Base-by-base conservation (phyloP, 73 alveolate species). In the Diophrys appendiculata region DNA sequence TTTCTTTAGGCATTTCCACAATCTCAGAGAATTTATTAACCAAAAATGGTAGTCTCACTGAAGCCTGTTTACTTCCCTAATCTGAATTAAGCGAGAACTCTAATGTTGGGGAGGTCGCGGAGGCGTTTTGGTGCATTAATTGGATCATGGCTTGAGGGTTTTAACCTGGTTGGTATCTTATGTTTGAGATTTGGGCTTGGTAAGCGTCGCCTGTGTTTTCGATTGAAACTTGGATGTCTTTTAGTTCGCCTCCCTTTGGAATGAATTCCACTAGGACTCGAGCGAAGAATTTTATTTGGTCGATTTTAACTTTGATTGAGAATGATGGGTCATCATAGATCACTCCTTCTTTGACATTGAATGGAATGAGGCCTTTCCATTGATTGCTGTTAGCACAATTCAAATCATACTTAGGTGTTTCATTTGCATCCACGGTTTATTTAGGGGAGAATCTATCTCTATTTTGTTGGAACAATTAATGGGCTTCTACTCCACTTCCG, bases 1-100 rank as follows among this genome's bases (percentile, higher is more conserved):
- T 68, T 11, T 86, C 93, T 25, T 43, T 54, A 2, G 87, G 89
- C 93, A 86, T 86, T 5, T 86, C 93, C 2, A 86, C 89, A 1
- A 82, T 33, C 35, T 80, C 89, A 27, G 71, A 65, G 74, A 86
- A 86, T 68, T 73, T 80, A 60, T 86, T 79, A 67, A 86, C 56
- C 25, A 67, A 65, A 18, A 86, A 43, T 1, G 93, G 93, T 27
- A 86, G 73, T 28, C 81, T 77, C 11, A 73, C 3, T 29, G 33
- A 65, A 0, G 54, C 11, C 28, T 70, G 70, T 27, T 32, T 34
- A 25, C 54, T 26, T 14, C 80, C 33, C 22, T 70, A 73, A 31
- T 69, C 70, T 0, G 68, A n/a, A n/a, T n/a, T n/a, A n/a, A n/a
- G n/a, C 5, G 60, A 11, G 18, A 43, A 5, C 5, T 43, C 18